Percentiles rank a stretch among this genome's conserved stretches.
These are phyloP conservation scores for Cornus suecica DNA, from an alignment of 148 eudicot species.

Conservation along the genomic window DNA sequence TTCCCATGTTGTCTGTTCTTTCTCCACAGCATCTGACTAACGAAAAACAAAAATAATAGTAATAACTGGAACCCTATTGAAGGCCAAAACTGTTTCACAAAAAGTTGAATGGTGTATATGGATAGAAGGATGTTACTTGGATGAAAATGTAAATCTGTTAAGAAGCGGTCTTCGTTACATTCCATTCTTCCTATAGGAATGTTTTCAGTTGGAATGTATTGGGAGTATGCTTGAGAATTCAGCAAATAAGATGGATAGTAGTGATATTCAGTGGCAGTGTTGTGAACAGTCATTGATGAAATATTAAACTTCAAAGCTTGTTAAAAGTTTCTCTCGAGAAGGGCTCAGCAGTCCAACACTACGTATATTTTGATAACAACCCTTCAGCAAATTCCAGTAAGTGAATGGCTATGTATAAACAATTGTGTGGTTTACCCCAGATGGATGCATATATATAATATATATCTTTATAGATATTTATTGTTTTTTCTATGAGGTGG, in stretches of 20 bases:
- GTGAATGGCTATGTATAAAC: too few relatives aligned
- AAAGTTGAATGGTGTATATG: neutral
- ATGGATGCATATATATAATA: too few relatives aligned
- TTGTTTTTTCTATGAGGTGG: neutral
- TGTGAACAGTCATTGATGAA: neutral
- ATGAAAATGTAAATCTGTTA: neutral
- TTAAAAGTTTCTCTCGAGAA: neutral
- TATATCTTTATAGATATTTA: too few relatives aligned
- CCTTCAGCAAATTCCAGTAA: too few relatives aligned
- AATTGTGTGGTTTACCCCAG: too few relatives aligned
- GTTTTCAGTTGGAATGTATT: neutral
- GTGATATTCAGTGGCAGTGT: neutral
- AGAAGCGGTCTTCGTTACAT: neutral
- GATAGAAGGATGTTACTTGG: neutral
- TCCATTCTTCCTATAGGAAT: too few relatives aligned
- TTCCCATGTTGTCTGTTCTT: neutral
- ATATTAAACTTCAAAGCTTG: neutral
- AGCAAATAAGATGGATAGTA: neutral
- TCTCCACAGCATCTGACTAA: neutral
- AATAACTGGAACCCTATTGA: neutral
- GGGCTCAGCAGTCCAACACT: neutral
- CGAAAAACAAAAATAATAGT: too few relatives aligned
- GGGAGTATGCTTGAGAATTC: neutral
- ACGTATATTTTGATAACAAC: neutral
- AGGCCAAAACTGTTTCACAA: neutral